phyloP scores from a whole-genome alignment of 2,329 filamentous ascomycete genomes.

The Coniochaeta sp. region DNA sequence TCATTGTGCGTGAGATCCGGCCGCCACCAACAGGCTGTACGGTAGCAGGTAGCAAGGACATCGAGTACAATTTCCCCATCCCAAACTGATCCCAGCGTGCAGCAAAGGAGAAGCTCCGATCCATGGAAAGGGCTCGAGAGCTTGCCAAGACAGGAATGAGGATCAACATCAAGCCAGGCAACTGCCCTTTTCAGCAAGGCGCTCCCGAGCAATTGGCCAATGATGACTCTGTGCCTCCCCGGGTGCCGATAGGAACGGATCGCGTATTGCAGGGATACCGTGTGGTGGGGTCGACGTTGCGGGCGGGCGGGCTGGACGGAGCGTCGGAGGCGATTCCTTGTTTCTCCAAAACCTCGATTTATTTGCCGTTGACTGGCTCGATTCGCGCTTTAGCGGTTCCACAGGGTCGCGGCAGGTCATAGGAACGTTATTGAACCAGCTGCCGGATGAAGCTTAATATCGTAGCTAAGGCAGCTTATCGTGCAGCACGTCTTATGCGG shows the following conservation, averaged over 20 bases:
- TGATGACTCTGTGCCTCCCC: not conserved
- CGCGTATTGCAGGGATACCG: not conserved
- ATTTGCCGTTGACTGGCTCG: not conserved
- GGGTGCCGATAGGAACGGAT: not conserved
- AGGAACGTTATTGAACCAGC: not conserved
- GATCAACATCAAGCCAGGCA: not conserved
- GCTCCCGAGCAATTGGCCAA: not conserved
- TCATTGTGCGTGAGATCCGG: not conserved
- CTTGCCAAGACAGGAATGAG: conserved; percentile 1
- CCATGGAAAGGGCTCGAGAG: not conserved
- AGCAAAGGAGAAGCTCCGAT: not conserved
- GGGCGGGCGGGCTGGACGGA: not conserved
- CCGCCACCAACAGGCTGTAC: not conserved
- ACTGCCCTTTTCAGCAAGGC: not conserved
- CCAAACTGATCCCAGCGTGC: not conserved
- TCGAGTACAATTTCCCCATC: not conserved
- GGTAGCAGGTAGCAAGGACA: not conserved
- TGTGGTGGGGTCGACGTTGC: not conserved
- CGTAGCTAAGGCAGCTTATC: no score
- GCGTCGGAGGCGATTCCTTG: not conserved
- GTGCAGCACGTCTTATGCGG: not conserved
- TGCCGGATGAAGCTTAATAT: not conserved
- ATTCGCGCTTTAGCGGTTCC: not conserved
- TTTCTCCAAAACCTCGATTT: not conserved
- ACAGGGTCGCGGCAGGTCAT: not conserved